Base-by-base conservation (phyloP, 495 filamentous ascomycete species). In the Neurospora hispaniola region DNA sequence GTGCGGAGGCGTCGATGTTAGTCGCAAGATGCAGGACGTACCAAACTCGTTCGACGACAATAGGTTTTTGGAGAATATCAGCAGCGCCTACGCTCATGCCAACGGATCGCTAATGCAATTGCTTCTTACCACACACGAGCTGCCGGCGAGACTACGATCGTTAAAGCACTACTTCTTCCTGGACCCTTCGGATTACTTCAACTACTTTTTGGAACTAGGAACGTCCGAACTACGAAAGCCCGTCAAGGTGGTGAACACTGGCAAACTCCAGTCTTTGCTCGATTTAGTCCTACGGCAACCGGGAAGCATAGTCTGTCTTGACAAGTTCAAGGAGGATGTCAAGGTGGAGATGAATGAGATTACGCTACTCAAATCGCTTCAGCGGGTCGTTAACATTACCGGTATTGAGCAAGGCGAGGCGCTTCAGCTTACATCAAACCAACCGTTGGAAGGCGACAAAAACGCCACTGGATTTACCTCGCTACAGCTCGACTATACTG, bases 151-250 rank as follows among this genome's bases (percentile, higher is more conserved):
- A 62, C 86, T 99, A 44, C 87, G 91, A 23, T 97, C 94, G 4
- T 82, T 99, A 27, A 99, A 99, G 81, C 96, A 98, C 80, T 99
- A 99, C 83, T 99, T 98, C 83, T 99, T 99, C 87, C 89, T 98
- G 48, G 95, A 98, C 75, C 91, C 94, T 4, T 98, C 96, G 2
- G 96, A 99, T 78, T 99, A 97, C 81, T 99, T 99, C 82, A 91
- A 93, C 14, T 96, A 97, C 80, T 99, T 99, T 82, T 89, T 98
- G 69, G 96, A 99, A 76, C 89, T 99, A 0, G 89, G 91, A 68
- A 83, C 90, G 23, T 94, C 93, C 0, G 96, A 99, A 79, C 85
- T 99, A 39, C 89, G 91, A 76, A 98, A 98, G 78, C 91, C 92
- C 0, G 93, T 92, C 20, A 92, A 93, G 76, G 85, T 86, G 44